These are phyloP conservation scores for Acanthamoeba sp. DNA, from an alignment of 208 protist genomes.

Conservation along the genomic window DNA sequence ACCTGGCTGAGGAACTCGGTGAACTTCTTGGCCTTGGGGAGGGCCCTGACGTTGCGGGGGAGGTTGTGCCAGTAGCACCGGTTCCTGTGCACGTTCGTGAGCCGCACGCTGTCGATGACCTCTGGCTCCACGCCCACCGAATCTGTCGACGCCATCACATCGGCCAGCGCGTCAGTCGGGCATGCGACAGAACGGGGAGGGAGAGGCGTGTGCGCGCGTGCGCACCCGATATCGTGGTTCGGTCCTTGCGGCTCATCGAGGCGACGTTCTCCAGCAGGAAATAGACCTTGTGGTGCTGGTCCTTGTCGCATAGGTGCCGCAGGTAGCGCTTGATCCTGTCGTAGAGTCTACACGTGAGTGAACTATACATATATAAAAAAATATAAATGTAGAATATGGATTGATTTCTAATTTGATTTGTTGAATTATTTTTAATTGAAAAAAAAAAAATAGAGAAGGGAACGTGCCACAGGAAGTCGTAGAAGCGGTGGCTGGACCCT, in stretches of 20 bases:
- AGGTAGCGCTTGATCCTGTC: neutral
- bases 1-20: constrained; percentile 40
- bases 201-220: neutral
- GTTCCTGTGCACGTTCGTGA: neutral
- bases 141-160: neutral
- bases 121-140: constrained; percentile 9
- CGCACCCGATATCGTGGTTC: neutral
- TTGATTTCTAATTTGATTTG: too few relatives aligned
- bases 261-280: constrained; percentile 68
- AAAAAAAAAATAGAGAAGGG: neutral
- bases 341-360: neutral
- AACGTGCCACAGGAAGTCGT: neutral
- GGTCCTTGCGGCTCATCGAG: constrained; percentile 34
- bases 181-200: too few relatives aligned
- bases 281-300: neutral
- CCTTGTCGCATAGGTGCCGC: neutral
- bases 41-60: neutral
- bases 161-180: neutral
- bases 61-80: constrained; percentile 72
- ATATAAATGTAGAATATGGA: too few relatives aligned
- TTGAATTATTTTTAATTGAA: neutral
- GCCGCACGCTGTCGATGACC: neutral
- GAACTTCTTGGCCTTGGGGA: neutral
- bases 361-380: neutral
- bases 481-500: constrained; percentile 46